Conservation (phyloP, 148 eudicot genomes). For the Spergularia marina region DNA sequence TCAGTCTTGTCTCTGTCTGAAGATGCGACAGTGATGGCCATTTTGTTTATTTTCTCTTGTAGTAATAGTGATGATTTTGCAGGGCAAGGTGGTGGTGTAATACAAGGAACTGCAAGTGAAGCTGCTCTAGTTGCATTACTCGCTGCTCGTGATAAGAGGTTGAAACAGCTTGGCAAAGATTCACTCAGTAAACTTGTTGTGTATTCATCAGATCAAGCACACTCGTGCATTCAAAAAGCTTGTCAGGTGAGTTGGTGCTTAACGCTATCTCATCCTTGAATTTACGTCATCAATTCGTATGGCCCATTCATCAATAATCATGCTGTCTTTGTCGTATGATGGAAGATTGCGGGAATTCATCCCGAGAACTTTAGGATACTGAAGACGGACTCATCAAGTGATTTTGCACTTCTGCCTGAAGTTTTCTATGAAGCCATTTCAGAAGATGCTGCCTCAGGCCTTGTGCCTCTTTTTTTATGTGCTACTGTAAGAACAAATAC, state of each 20-base stretch:
- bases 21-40: not conserved
- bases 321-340: conserved; percentile 14
- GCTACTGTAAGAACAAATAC: conserved; percentile 62
- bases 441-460: conserved; percentile 62
- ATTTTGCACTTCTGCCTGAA: conserved; percentile 76
- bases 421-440: conserved; percentile 54
- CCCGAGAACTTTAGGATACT: conserved; percentile 70
- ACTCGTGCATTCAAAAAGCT: conserved; percentile 77
- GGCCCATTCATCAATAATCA: not conserved
- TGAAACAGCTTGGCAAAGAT: conserved; percentile 69
- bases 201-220: conserved; percentile 92
- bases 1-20: too few species aligned
- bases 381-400: conserved; percentile 59
- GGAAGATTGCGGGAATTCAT: conserved; percentile 84
- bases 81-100: conserved; percentile 95
- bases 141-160: conserved; percentile 88
- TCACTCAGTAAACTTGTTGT: conserved; percentile 68
- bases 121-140: conserved; percentile 77
- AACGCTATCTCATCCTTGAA: too few species aligned
- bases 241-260: conserved; percentile 52
- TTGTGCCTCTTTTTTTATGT: conserved; percentile 74
- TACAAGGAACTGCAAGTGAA: conserved; percentile 98
- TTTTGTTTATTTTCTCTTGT: too few species aligned
- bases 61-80: conserved; percentile 13
- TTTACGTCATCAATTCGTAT: too few species aligned